Base-by-base conservation (phyloP, 2,329 filamentous ascomycete genomes). In the Epichloe hybrida region DNA sequence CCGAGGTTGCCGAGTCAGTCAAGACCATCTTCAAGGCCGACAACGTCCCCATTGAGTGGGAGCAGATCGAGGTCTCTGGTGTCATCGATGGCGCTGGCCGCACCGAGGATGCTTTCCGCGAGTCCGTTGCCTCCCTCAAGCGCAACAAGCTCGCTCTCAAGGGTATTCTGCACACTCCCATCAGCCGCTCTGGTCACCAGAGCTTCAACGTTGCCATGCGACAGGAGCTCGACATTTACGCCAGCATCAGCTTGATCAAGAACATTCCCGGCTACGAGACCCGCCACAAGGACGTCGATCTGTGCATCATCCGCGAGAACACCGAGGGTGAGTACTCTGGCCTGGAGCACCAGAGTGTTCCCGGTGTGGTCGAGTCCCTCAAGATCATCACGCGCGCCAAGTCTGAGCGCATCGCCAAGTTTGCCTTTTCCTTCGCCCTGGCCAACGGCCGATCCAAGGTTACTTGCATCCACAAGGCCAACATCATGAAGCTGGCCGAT, bases 401-500 rank as follows among this genome's bases (percentile, higher is more conserved):
- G 81, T 95, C 89, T 51, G 93, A 98, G 83, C 88, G 93, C 68
- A 98, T 98, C 65, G 88, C 91, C 74, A 95, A 95, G 75, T 98
- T 98, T 67, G 93, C 93, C 59, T 97, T 97, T 71, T 85, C 86
- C 67, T 98, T 98, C 66, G 93, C 93, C 53, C 84, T 97, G 53
- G 93, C 93, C 72, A 98, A 98, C 80, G 91, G 94, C 81, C 83
- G 93, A 69, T 91, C 94, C 80, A 97, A 97, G 86, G 88, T 98
- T 52, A 97, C 93, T 60, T 96, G 91, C 77, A 97, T 98, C 68
- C 93, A 98, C 85, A 98, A 98, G 81, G 93, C 93, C 74, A 98
- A 98, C 80, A 98, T 98, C 77, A 98, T 98, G 93, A 98, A 98
- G 81, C 80, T 98, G 53, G 91, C 90, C 69, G 93, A 98, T 63